Conservation (phyloP, 768 basidiomycete genomes). For the Serendipita sp. region DNA sequence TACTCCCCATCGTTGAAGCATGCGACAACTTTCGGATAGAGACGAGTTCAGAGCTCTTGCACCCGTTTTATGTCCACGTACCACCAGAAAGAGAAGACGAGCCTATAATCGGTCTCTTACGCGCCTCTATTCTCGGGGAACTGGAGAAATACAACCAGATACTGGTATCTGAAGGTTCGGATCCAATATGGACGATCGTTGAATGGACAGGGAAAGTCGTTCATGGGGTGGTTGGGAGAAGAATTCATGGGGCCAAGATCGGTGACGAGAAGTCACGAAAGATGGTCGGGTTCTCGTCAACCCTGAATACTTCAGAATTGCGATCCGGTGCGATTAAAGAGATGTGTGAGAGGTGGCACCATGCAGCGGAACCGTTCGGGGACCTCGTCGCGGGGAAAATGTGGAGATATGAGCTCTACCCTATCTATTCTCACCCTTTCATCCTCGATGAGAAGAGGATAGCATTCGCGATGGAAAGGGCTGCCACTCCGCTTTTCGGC, state of each 20-base stretch:
- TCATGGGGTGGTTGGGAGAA: conserved; percentile 13
- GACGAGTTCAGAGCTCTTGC: conserved; percentile 19
- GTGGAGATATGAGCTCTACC: conserved; percentile 79
- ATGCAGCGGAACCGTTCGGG: conserved; percentile 42
- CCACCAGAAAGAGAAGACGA: conserved; percentile 32
- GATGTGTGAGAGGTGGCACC: conserved; percentile 54
- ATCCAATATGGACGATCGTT: conserved; percentile 28
- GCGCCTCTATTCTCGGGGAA: conserved; percentile 18
- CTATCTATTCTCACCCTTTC: conserved; percentile 56
- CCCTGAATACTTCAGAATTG: conserved; percentile 37
- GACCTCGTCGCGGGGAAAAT: conserved; percentile 56
- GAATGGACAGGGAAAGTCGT: conserved; percentile 15
- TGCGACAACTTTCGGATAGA: conserved; percentile 55
- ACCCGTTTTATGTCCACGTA: conserved; percentile 30
- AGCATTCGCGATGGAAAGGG: conserved; percentile 78
- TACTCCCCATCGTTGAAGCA: conserved; percentile 45
- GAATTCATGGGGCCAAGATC: neutral
- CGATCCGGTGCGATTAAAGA: conserved; percentile 47
- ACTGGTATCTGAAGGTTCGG: conserved; percentile 31
- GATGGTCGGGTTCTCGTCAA: conserved; percentile 32
- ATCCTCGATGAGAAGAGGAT: conserved; percentile 28
- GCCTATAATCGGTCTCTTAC: conserved; percentile 33
- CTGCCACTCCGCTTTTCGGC: conserved; percentile 80
- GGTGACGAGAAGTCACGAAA: neutral
- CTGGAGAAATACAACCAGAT: conserved; percentile 22